Evolutionary conservation across 1,284 basidiomycete species (phyloP), one percentile per base, ranked within the genome.

Genomic region (Golubevia sp.): DNA sequence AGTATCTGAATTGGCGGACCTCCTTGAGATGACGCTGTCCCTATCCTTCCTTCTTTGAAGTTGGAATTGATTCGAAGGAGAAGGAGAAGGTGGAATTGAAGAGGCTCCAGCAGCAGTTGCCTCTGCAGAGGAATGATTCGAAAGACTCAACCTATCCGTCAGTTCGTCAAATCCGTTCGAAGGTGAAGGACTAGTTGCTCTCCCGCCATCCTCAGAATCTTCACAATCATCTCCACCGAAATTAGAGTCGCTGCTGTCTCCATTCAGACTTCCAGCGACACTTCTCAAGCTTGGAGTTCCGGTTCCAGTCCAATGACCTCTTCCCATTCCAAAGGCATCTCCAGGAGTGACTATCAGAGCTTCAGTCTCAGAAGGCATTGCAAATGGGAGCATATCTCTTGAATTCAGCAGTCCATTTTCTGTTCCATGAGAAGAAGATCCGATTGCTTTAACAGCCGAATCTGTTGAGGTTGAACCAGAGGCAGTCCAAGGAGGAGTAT

Each of bases 381-480:
- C 86, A 56, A 97, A 87, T 0, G 93, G 93, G 13, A 98, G 88
- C 93, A 97, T 97, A 82, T 92, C 89, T 64, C 94, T 88, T 23
- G 92, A 93, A 83, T 97, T 94, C 62, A 97, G 86, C 27, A 56
- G 23, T 38, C 62, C 63, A n/a, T 25, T 52, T 38, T 50, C 38
- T 44, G 44, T 7, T 0, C 67, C 74, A 2, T 67, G 23, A 2
- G 71, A 66, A 1, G 66, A 61, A n/a, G n/a, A n/a, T n/a, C n/a
- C n/a, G n/a, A n/a, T n/a, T n/a, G n/a, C n/a, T n/a, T n/a, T n/a
- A n/a, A n/a, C n/a, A n/a, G n/a, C n/a, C n/a, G n/a, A n/a, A n/a
- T n/a, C n/a, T n/a, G n/a, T n/a, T n/a, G n/a, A n/a, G n/a, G n/a
- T n/a, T n/a, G n/a, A n/a, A 1, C 71, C 71, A 3, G 68, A 65